These are phyloP conservation scores for Hylodesmum podocarpum DNA, from an alignment of 306 rosid species.

Conservation along the genomic window DNA sequence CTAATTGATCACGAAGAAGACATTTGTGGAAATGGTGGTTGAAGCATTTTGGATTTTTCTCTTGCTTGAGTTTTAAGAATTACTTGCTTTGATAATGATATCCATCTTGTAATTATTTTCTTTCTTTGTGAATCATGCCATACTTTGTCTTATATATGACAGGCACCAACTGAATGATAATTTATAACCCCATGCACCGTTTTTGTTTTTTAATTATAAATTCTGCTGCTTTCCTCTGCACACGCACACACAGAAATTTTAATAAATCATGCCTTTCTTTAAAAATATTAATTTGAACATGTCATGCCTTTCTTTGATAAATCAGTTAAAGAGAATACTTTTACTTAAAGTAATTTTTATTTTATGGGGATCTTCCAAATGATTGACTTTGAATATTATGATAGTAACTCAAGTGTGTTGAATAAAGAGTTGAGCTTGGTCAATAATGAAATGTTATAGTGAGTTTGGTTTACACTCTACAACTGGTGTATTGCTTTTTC, in stretches of 20 bases:
- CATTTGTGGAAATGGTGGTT: slow-evolving; percentile 11
- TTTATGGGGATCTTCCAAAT: not conserved
- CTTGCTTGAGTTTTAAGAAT: slow-evolving; percentile 29
- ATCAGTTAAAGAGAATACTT: not conserved
- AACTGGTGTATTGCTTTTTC: not conserved
- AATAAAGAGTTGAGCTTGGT: slow-evolving; percentile 8
- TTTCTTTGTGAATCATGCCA: not conserved
- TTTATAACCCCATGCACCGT: not conserved
- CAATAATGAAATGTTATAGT: not conserved
- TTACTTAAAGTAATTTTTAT: not conserved
- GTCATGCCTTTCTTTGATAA: slow-evolving; percentile 1
- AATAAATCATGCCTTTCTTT: not conserved
- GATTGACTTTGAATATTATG: not conserved
- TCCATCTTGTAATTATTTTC: not conserved
- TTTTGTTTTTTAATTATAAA: too few species aligned
- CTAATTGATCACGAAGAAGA: slow-evolving; percentile 2
- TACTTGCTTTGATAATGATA: slow-evolving; percentile 4
- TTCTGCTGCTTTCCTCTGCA: slow-evolving; percentile 6
- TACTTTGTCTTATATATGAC: not conserved
- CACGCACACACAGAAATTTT: not conserved
- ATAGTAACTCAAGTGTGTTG: not conserved
- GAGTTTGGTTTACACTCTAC: not conserved
- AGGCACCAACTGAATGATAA: not conserved
- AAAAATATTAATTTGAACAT: not conserved
- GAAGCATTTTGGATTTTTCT: slow-evolving; percentile 18